Conservation (phyloP, 2,329 filamentous ascomycete species). For the Stachybotrys chartarum region DNA sequence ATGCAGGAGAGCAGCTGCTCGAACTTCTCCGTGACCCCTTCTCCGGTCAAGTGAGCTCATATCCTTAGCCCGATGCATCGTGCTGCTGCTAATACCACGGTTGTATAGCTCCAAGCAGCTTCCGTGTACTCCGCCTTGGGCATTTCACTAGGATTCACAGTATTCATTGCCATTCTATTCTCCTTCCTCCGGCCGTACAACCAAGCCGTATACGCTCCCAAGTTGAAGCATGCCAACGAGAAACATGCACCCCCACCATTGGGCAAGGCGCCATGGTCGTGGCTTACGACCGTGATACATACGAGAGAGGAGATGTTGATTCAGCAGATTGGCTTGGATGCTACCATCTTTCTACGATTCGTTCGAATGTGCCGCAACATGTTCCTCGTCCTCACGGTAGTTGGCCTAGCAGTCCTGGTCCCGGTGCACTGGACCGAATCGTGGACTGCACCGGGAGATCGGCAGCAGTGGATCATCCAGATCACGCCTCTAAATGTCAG, state of each 20-base stretch:
- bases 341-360: slow-evolving; percentile 83
- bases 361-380: slow-evolving; percentile 88
- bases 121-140: slow-evolving; percentile 74
- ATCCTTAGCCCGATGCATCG: not conserved
- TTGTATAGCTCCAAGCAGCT: slow-evolving; percentile 17
- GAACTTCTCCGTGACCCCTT: not conserved
- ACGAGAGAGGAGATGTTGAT: slow-evolving; percentile 73
- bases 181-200: slow-evolving; percentile 88
- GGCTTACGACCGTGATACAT: slow-evolving; percentile 70
- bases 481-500: slow-evolving; percentile 54
- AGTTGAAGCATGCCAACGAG: slow-evolving; percentile 85
- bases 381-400: slow-evolving; percentile 63
- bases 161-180: slow-evolving; percentile 71
- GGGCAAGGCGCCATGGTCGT: slow-evolving; percentile 80
- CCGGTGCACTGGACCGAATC: slow-evolving; percentile 56
- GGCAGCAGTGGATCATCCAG: slow-evolving; percentile 42
- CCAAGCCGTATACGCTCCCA: slow-evolving; percentile 87
- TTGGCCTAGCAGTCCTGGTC: slow-evolving; percentile 72
- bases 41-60: not conserved
- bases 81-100: not conserved
- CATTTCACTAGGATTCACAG: slow-evolving; percentile 70
- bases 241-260: slow-evolving; percentile 83
- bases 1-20: slow-evolving; percentile 1
- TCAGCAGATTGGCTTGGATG: slow-evolving; percentile 83
- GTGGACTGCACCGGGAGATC: slow-evolving; percentile 10